These are phyloP conservation scores for Penicillium sclerotigenum DNA, from an alignment of 2,329 filamentous ascomycete species.

Conservation along the genomic window DNA sequence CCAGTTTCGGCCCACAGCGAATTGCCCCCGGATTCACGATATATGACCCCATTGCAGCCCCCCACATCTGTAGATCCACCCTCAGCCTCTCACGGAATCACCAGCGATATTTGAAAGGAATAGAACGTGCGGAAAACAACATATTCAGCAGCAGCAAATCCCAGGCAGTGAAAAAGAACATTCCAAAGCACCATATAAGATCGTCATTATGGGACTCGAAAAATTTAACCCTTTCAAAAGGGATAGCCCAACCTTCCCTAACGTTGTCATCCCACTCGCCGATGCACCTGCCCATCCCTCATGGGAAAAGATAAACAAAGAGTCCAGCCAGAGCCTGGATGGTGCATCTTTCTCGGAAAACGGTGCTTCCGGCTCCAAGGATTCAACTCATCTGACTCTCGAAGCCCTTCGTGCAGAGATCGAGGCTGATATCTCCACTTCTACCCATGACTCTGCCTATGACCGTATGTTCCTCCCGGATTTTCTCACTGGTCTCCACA, in stretches of 20 bases:
- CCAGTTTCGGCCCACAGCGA: neutral
- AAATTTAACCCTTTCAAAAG: constrained; percentile 51
- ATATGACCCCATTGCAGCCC: constrained; percentile 7
- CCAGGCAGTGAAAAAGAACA: neutral
- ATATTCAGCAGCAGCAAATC: constrained; percentile 7
- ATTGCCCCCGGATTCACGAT: neutral
- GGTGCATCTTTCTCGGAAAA: constrained; percentile 38
- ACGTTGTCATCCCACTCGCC: constrained; percentile 50
- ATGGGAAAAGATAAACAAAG: constrained; percentile 34
- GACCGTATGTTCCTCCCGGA: constrained; percentile 59
- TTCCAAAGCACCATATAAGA: constrained; percentile 17
- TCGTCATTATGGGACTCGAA: constrained; percentile 29
- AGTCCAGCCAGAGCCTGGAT: constrained; percentile 35
- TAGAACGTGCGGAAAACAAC: constrained; percentile 1
- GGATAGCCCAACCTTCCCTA: constrained; percentile 50
- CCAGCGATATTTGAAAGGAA: constrained; percentile 1
- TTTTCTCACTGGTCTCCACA: neutral
- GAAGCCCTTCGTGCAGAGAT: constrained; percentile 68
- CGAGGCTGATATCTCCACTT: constrained; percentile 55
- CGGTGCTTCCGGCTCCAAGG: constrained; percentile 34
- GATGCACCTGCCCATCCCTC: constrained; percentile 40
- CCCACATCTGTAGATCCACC: constrained; percentile 15
- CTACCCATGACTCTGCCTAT: constrained; percentile 65
- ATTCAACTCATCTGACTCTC: constrained; percentile 57
- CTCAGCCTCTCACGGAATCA: neutral